Evolutionary conservation across 805 yeast genomes (phyloP).

Genomic region (Starmerella etchellsii): DNA sequence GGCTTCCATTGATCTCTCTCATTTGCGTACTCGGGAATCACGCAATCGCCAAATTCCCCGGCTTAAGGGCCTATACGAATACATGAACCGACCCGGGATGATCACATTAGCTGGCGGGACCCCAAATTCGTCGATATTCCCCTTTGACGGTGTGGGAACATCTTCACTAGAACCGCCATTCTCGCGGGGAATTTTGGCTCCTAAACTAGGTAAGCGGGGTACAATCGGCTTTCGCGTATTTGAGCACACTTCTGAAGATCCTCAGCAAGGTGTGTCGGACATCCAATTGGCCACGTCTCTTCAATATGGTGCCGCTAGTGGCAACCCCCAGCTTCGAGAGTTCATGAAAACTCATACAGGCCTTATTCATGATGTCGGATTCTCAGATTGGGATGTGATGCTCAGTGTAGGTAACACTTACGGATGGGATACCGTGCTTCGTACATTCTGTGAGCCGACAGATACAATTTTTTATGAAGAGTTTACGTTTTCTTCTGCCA

Average conservation of each 20-base stretch:
- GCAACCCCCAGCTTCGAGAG: slow-evolving; percentile 54
- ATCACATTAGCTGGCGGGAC: slow-evolving; percentile 92
- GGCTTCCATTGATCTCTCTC: slow-evolving; percentile 54
- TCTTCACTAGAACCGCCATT: slow-evolving; percentile 62
- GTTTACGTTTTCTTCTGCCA: slow-evolving; percentile 70
- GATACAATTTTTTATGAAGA: slow-evolving; percentile 75
- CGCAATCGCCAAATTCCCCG: slow-evolving; percentile 62
- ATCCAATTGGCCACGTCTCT: slow-evolving; percentile 71
- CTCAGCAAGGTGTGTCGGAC: slow-evolving; percentile 23
- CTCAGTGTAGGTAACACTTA: slow-evolving; percentile 75
- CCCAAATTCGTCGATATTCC: slow-evolving; percentile 82
- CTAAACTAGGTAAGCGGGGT: slow-evolving; percentile 20
- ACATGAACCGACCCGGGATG: slow-evolving; percentile 57
- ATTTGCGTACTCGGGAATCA: slow-evolving; percentile 67
- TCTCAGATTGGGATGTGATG: slow-evolving; percentile 59
- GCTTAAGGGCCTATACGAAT: slow-evolving; percentile 71
- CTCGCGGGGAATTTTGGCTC: slow-evolving; percentile 44
- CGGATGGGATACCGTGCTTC: slow-evolving; percentile 68
- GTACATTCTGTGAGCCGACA: slow-evolving; percentile 64
- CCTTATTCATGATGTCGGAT: slow-evolving; percentile 34
- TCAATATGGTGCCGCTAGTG: slow-evolving; percentile 81
- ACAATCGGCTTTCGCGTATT: slow-evolving; percentile 27
- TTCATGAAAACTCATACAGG: slow-evolving; percentile 59
- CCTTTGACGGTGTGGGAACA: slow-evolving; percentile 67
- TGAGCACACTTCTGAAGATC: slow-evolving; percentile 26